Base-by-base conservation (phyloP, 768 basidiomycete species). In the Pilatotrama ljubarskyi region DNA sequence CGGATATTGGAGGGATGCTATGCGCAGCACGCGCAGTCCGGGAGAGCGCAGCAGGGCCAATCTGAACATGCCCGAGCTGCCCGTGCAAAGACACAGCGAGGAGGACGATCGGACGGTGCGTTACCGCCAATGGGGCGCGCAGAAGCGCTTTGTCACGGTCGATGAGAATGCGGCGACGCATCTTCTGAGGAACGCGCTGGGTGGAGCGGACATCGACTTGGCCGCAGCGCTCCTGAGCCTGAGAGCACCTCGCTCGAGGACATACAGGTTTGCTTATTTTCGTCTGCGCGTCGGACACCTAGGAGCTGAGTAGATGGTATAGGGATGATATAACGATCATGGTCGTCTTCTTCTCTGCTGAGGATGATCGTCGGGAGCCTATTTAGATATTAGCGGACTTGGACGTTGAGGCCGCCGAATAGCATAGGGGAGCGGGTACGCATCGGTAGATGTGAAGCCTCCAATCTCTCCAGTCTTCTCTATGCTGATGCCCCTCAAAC, bases 121-220 rank as follows among this genome's bases (percentile, higher is more conserved):
- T 64, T 74, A 80, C 66, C 60, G 62, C 20, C 66, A 71, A 41
- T 77, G 78, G 77, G 51, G 72, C 25, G 64, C 71, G 32, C 62
- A 75, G 55, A 79, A 81, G 66, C 67, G 53, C 36, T 82, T 81
- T 55, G 66, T 78, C 47, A 71, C 74, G 62, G 67, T 70, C 51
- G 77, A 81, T 60, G 63, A 59, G n/a, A 83, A 82, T 59, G 77
- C 76, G 22, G 77, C 78, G 0, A 78, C 77, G 6, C 83, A 86
- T 70, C 62, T 87, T 29, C 71, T 79, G 35, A 71, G 82, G 51
- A 86, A 85, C 62, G 82, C 82, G 1, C 72, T 86, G 0, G 83
- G 83, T 7, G 84, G 84, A 1, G 80, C 78, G 5, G 74, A 82
- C 67, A 48, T 64, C 20, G 77, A 82, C 63, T 68, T 81, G 41